These are phyloP conservation scores for Ogataea trehaloabstinens DNA, from an alignment of 805 yeast genomes.

Conservation along the genomic window DNA sequence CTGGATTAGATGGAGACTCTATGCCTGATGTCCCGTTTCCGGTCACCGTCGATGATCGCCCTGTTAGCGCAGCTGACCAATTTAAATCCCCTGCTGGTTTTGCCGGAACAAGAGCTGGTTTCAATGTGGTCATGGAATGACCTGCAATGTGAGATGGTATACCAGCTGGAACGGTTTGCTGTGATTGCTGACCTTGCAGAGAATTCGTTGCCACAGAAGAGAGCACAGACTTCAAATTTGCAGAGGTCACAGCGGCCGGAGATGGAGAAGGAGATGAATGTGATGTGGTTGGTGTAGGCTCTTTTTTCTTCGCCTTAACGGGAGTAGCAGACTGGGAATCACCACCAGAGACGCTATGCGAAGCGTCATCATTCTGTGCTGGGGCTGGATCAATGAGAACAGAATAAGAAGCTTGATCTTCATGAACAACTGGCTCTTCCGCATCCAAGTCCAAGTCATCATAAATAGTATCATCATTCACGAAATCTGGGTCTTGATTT, in stretches of 20 bases:
- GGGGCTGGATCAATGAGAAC: slow-evolving; percentile 1
- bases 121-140: slow-evolving; percentile 26
- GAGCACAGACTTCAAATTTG: not conserved
- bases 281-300: slow-evolving; percentile 13
- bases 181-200: not conserved
- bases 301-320: slow-evolving; percentile 14
- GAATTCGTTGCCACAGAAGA: not conserved
- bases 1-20: slow-evolving; percentile 1
- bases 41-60: slow-evolving; percentile 7
- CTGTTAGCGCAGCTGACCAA: slow-evolving; percentile 35
- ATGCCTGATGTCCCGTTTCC: slow-evolving; percentile 8
- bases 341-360: not conserved
- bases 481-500: slow-evolving; percentile 90
- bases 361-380: slow-evolving; percentile 3
- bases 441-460: slow-evolving; percentile 74
- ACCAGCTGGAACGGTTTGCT: not conserved
- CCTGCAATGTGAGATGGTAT: not conserved
- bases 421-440: slow-evolving; percentile 37
- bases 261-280: slow-evolving; percentile 10
- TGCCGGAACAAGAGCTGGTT: slow-evolving; percentile 37
- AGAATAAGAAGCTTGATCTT: slow-evolving; percentile 24
- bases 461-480: slow-evolving; percentile 91
- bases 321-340: slow-evolving; percentile 11
- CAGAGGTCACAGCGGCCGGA: not conserved
- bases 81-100: slow-evolving; percentile 30